Conservation (phyloP, 768 basidiomycete genomes). For the Hypsizygus marmoreus region DNA sequence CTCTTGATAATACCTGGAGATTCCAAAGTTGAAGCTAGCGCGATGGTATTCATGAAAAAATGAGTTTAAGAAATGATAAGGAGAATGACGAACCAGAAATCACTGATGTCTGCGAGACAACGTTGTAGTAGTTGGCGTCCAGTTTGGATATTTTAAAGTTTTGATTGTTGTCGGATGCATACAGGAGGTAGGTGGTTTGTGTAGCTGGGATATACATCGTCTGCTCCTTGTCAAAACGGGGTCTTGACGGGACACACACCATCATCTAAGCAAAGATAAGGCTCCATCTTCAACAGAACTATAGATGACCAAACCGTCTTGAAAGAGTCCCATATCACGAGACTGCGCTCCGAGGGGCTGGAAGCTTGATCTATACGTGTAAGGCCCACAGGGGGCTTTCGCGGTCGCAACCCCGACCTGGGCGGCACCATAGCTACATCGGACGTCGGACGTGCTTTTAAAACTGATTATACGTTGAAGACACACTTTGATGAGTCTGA, state of each 20-base stretch:
- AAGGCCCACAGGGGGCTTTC: conserved; percentile 61
- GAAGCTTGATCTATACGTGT: conserved; percentile 55
- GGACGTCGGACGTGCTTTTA: background rate
- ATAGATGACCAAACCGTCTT: conserved; percentile 43
- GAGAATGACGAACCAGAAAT: conserved; percentile 37
- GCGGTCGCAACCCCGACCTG: conserved; percentile 64
- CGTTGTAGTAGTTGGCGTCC: conserved; percentile 61
- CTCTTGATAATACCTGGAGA: conserved; percentile 64
- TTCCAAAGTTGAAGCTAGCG: conserved; percentile 55
- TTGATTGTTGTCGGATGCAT: conserved; percentile 69
- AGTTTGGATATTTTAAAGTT: conserved; percentile 66
- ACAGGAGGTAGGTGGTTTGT: conserved; percentile 58
- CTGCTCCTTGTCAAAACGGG: background rate
- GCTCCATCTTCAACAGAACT: background rate
- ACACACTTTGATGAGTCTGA: conserved; percentile 58
- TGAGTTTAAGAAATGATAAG: background rate
- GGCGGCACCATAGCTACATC: conserved; percentile 59
- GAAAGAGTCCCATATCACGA: conserved; percentile 59
- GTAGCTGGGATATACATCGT: conserved; percentile 29
- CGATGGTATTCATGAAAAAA: background rate
- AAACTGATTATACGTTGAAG: background rate
- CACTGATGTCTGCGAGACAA: conserved; percentile 46
- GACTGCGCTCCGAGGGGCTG: conserved; percentile 61
- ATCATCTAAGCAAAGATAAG: no score
- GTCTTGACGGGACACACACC: conserved; percentile 22